These are phyloP conservation scores for Pinguiococcus pyrenoidosus DNA, from an alignment of 108 stramenopile genomes.

Conservation along the genomic window DNA sequence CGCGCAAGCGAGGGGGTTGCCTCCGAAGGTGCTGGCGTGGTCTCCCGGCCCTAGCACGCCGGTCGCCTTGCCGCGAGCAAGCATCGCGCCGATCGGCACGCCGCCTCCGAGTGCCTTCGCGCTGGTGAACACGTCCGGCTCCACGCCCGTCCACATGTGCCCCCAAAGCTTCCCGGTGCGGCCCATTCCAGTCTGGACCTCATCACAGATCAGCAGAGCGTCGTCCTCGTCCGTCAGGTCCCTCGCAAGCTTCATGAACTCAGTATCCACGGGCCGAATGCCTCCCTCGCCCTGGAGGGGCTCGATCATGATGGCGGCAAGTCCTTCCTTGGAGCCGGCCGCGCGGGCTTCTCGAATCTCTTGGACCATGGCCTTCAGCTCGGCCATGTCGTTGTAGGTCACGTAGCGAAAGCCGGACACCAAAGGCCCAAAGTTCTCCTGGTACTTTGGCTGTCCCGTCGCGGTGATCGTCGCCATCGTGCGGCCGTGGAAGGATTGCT, in stretches of 20 bases:
- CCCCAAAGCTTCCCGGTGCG: conserved; percentile 89
- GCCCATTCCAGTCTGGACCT: conserved; percentile 96
- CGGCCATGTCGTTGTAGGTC: conserved; percentile 71
- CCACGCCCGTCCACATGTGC: conserved; percentile 68
- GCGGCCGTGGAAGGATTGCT: conserved; percentile 83
- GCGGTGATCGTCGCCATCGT: conserved; percentile 83
- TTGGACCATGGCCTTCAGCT: conserved; percentile 52
- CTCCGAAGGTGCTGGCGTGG: conserved; percentile 91
- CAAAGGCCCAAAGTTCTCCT: conserved; percentile 41
- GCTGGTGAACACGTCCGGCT: conserved; percentile 84
- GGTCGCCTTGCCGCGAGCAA: conserved; percentile 65
- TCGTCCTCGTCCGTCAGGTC: conserved; percentile 66
- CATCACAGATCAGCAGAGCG: conserved; percentile 81
- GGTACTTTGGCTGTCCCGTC: conserved; percentile 92
- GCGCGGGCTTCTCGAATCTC: conserved; percentile 6
- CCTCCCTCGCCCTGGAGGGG: conserved; percentile 94
- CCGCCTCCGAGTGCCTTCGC: conserved; percentile 96
- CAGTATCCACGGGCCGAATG: conserved; percentile 62
- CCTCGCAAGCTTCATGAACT: conserved; percentile 60
- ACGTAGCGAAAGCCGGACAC: conserved; percentile 65
- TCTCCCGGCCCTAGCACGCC: conserved; percentile 89
- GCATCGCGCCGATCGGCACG: conserved; percentile 95
- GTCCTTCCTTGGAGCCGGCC: neutral
- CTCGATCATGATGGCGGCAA: conserved; percentile 90
- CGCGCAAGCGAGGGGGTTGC: conserved; percentile 76